Conservation (phyloP, 208 protist species). For the Tritrichomonas musculus region DNA sequence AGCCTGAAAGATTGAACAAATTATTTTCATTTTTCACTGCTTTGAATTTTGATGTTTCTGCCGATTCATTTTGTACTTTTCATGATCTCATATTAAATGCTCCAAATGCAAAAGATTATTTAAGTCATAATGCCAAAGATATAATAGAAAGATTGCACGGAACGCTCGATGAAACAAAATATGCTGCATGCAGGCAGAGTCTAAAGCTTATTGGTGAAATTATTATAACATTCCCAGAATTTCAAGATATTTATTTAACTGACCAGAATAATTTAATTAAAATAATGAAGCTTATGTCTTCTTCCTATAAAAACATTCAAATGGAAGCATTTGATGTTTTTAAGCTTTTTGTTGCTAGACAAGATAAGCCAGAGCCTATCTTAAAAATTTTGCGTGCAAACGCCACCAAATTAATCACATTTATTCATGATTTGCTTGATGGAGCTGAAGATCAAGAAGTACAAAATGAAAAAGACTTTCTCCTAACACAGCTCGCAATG, state of each 20-base stretch:
- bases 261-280: not conserved
- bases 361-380: conserved; percentile 2
- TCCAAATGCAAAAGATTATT: not conserved
- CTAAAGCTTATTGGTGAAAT: conserved; percentile 2
- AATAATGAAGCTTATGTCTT: conserved; percentile 9
- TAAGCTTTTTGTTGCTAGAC: not conserved
- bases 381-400: conserved; percentile 16
- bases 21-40: not conserved
- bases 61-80: conserved; percentile 26
- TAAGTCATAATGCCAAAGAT: not conserved
- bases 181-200: not conserved
- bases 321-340: conserved; percentile 24
- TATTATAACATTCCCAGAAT: not conserved
- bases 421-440: not conserved
- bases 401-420: not conserved
- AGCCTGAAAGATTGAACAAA: not conserved
- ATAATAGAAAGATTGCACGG: not conserved
- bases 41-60: conserved; percentile 3
- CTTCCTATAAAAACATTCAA: not conserved
- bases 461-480: not conserved
- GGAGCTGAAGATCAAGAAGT: not conserved
- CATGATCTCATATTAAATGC: not conserved
- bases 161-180: conserved; percentile 5
- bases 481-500: not conserved
- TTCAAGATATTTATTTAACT: not conserved